Evolutionary conservation across 805 yeast genomes (phyloP).

Genomic region (Myxozyma lipomycoides): DNA sequence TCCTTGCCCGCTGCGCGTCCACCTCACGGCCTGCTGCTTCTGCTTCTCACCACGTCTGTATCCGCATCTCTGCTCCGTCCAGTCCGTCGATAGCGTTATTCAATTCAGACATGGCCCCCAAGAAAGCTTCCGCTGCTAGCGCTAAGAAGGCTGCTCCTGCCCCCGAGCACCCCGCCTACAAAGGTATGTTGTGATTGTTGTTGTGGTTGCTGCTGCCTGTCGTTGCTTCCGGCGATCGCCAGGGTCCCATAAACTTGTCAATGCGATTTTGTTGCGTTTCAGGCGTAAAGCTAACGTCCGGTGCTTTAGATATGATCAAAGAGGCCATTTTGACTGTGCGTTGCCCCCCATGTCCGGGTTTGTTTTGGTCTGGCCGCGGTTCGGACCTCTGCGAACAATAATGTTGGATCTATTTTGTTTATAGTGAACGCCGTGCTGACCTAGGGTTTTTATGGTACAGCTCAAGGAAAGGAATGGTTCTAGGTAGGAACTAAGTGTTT

Average conservation of each 20-base stretch:
- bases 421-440: neutral
- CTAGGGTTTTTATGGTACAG: constrained; percentile 41
- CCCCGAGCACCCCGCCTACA: constrained; percentile 38
- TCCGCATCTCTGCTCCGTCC: neutral
- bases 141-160: constrained; percentile 32
- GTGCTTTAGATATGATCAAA: constrained; percentile 51
- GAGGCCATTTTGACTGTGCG: constrained; percentile 50
- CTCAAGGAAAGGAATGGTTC: constrained; percentile 74
- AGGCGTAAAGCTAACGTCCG: constrained; percentile 24
- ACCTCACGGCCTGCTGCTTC: neutral
- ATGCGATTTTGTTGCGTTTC: neutral
- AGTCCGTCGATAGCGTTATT: neutral
- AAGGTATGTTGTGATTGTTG: constrained; percentile 34
- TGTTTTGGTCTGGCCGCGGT: constrained; percentile 1
- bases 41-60: neutral
- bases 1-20: neutral
- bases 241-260: neutral
- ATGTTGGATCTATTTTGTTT: no score
- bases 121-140: constrained; percentile 24
- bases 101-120: constrained; percentile 27
- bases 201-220: neutral
- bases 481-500: no score
- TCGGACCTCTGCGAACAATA: neutral
- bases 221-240: neutral
- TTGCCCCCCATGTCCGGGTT: constrained; percentile 1